Percentiles rank a stretch among this genome's conserved stretches.
phyloP scores from a whole-genome alignment of 2,329 filamentous ascomycete species.

The Pyricularia pennisetigena region DNA sequence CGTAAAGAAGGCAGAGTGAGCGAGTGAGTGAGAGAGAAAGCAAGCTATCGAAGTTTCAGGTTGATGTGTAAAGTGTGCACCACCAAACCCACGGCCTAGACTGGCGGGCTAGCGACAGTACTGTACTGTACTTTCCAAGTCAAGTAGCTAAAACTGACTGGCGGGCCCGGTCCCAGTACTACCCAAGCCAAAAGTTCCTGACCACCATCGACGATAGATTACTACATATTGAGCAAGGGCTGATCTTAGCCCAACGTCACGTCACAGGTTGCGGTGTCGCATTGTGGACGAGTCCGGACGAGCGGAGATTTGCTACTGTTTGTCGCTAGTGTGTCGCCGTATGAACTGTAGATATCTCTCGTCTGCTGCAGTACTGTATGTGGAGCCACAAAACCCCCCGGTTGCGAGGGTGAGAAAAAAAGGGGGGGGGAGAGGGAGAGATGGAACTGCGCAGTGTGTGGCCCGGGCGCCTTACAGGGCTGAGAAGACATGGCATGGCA shows the following conservation, averaged over 20 bases:
- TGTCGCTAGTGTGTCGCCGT: background rate
- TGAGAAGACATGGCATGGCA: background rate
- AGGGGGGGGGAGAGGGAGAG: too few species aligned
- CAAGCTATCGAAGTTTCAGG: background rate
- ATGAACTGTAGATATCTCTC: background rate
- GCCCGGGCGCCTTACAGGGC: background rate
- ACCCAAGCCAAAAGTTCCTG: background rate
- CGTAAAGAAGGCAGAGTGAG: too few species aligned
- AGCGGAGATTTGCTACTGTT: background rate
- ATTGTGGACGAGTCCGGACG: background rate
- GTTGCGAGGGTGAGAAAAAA: too few species aligned
- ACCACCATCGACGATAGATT: background rate
- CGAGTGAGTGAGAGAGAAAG: too few species aligned
- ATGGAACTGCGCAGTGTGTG: background rate
- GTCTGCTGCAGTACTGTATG: too few species aligned
- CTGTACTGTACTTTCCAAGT: background rate
- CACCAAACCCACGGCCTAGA: background rate
- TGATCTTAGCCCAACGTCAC: background rate
- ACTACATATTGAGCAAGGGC: background rate
- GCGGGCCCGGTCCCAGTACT: background rate
- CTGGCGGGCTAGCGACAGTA: background rate
- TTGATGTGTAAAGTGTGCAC: background rate
- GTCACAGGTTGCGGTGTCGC: background rate
- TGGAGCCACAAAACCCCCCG: too few species aligned
- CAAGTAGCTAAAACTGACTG: too few species aligned